These are phyloP conservation scores for Dendrobium officinale DNA, from an alignment of 106 monocot genomes.

Conservation along the genomic window DNA sequence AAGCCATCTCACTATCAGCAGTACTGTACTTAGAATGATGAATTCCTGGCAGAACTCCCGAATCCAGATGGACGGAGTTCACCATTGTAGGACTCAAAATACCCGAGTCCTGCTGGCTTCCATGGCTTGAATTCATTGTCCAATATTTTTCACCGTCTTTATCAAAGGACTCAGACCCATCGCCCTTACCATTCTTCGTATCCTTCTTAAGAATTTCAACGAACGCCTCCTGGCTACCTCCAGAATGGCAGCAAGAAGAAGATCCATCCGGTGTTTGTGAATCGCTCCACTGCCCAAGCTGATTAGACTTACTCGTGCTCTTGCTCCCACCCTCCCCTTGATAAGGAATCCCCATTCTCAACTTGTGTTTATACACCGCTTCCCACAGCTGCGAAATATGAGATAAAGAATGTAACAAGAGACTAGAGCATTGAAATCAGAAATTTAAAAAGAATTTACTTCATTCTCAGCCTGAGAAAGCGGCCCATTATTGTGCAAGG, in stretches of 20 bases:
- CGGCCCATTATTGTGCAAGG: neutral
- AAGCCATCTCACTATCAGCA: neutral
- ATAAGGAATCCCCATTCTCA: conserved; percentile 14
- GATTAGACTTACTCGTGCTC: conserved; percentile 49
- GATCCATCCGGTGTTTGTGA: conserved; percentile 53
- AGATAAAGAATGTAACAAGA: conserved; percentile 9
- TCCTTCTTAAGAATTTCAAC: conserved; percentile 42
- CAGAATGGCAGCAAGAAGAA: conserved; percentile 32
- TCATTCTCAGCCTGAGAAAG: conserved; percentile 22
- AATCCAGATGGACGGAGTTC: conserved; percentile 30
- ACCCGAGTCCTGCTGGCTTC: conserved; percentile 29
- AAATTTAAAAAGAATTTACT: conserved; percentile 14
- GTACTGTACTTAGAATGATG: conserved; percentile 13
- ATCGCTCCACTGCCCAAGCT: conserved; percentile 39
- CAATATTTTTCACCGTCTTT: conserved; percentile 23
- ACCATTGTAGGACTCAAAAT: conserved; percentile 30
- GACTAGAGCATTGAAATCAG: neutral
- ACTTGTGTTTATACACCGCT: conserved; percentile 59
- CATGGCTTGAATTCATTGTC: conserved; percentile 16
- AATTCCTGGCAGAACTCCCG: conserved; percentile 16
- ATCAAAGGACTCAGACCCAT: conserved; percentile 25
- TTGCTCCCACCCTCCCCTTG: conserved; percentile 37
- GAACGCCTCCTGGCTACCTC: conserved; percentile 24
- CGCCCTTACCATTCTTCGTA: conserved; percentile 12
- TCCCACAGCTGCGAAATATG: conserved; percentile 50